These are phyloP conservation scores for Triadica sebifera DNA, from an alignment of 345 rosid species.

Conservation along the genomic window DNA sequence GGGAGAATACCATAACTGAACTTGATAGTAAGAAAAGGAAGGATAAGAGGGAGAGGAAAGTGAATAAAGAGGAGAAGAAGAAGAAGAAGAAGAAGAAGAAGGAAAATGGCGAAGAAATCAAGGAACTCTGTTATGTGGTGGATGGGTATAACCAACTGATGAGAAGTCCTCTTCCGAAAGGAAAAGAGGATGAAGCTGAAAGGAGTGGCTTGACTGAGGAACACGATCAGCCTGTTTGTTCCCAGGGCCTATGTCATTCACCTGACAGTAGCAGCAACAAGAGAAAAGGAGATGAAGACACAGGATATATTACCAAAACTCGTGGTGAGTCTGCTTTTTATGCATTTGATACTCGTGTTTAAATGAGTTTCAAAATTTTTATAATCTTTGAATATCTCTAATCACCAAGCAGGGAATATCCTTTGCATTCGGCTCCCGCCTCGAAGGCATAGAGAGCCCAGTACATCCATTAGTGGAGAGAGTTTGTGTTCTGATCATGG, in stretches of 20 bases:
- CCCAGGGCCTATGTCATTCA: constrained; percentile 25
- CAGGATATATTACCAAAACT: constrained; percentile 21
- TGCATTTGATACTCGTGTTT: not conserved
- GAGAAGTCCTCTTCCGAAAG: not conserved
- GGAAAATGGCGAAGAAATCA: constrained; percentile 19
- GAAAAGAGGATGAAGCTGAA: constrained; percentile 37
- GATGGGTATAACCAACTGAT: not conserved
- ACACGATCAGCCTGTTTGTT: constrained; percentile 42
- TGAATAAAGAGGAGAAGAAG: constrained; percentile 35
- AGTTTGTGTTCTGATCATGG: constrained; percentile 24
- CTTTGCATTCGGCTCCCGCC: constrained; percentile 45
- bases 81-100: too few relatives aligned
- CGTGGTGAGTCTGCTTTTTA: constrained; percentile 30
- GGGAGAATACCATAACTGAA: constrained; percentile 38
- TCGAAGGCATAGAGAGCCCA: constrained; percentile 23
- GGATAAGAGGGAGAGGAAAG: constrained; percentile 30
- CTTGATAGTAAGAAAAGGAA: constrained; percentile 24
- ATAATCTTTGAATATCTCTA: not conserved
- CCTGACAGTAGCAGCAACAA: constrained; percentile 52
- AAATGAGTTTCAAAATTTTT: not conserved
- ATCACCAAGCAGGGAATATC: constrained; percentile 39
- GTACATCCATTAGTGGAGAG: constrained; percentile 6
- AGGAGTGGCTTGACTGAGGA: constrained; percentile 70
- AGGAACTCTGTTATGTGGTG: not conserved
- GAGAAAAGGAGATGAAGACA: constrained; percentile 27